phyloP scores from a whole-genome alignment of 495 filamentous ascomycete species.

The Evernia prunastri region DNA sequence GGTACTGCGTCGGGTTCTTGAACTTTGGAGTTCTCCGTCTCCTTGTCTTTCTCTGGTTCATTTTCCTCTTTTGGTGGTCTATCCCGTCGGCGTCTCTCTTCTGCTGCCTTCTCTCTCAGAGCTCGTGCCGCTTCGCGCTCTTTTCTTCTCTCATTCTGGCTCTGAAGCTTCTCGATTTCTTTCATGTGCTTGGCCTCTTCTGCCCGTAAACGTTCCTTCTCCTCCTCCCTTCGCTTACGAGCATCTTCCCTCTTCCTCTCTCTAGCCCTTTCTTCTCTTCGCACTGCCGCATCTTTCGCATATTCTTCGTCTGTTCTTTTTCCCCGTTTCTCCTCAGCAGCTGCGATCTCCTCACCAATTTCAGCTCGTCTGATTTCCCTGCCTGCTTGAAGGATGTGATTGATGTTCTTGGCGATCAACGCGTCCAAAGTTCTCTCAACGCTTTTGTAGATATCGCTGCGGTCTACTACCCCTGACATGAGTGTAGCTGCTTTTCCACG shows the following conservation, averaged over 20 bases:
- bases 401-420: constrained; percentile 58
- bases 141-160: constrained; percentile 53
- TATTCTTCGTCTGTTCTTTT: constrained; percentile 81
- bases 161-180: constrained; percentile 54
- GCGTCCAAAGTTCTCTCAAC: constrained; percentile 60
- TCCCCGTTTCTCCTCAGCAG: constrained; percentile 60
- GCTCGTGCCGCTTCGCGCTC: constrained; percentile 44
- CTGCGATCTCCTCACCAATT: constrained; percentile 65
- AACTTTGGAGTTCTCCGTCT: constrained; percentile 31
- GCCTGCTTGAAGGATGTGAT: constrained; percentile 58
- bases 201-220: constrained; percentile 54
- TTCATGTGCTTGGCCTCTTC: constrained; percentile 61
- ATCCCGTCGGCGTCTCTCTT: constrained; percentile 50
- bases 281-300: constrained; percentile 60
- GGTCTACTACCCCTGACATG: constrained; percentile 80
- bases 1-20: constrained; percentile 23
- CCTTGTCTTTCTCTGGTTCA: constrained; percentile 41
- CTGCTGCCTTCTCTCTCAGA: constrained; percentile 46
- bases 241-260: constrained; percentile 54
- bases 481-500: constrained; percentile 73
- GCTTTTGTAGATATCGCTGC: constrained; percentile 71
- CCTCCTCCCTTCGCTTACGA: constrained; percentile 58
- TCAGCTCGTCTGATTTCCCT: constrained; percentile 64
- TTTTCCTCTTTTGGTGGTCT: constrained; percentile 47
- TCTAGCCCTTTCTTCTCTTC: constrained; percentile 57